A percentile compares a stretch with the other conserved stretches of the same genome.
Conservation (phyloP, 1,284 basidiomycete species). For the Chalciporus sp. region DNA sequence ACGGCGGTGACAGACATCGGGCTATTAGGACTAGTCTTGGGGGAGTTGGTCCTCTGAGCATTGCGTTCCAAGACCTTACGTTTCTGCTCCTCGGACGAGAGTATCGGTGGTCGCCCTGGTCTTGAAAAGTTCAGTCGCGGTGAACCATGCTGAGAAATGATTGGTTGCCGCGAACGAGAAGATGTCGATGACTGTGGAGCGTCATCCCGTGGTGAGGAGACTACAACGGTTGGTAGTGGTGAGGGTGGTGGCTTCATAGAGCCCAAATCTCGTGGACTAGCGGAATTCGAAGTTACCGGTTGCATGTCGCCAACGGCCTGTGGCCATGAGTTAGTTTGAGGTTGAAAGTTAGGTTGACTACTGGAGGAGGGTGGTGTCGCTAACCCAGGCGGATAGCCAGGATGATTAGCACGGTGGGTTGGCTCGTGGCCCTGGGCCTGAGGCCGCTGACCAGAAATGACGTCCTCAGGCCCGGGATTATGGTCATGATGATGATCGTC, state of each 20-base stretch:
- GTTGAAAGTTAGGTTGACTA: background rate
- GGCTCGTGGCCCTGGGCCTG: background rate
- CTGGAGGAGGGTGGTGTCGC: background rate
- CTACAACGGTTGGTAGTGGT: conserved; percentile 46
- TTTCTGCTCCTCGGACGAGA: conserved; percentile 56
- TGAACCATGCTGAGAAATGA: conserved; percentile 35
- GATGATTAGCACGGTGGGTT: conserved; percentile 1
- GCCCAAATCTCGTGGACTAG: conserved; percentile 8
- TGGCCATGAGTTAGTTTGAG: conserved; percentile 20
- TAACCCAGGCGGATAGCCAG: conserved; percentile 1
- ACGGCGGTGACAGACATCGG: conserved; percentile 16
- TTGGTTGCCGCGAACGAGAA: conserved; percentile 29
- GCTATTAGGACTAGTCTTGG: conserved; percentile 22
- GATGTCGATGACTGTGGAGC: background rate
- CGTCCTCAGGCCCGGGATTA: conserved; percentile 5
- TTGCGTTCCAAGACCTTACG: conserved; percentile 64
- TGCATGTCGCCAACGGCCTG: conserved; percentile 7
- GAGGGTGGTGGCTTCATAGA: conserved; percentile 39
- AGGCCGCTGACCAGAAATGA: conserved; percentile 10
- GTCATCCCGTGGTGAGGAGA: conserved; percentile 41
- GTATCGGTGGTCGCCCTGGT: conserved; percentile 49
- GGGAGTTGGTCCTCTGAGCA: conserved; percentile 35
- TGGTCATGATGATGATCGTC: conserved; percentile 10
- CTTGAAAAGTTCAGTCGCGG: conserved; percentile 56
- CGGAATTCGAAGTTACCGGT: conserved; percentile 5